These are phyloP conservation scores for Cladosporium sphaerospermum DNA, from an alignment of 2,329 filamentous ascomycete species.

Conservation along the genomic window DNA sequence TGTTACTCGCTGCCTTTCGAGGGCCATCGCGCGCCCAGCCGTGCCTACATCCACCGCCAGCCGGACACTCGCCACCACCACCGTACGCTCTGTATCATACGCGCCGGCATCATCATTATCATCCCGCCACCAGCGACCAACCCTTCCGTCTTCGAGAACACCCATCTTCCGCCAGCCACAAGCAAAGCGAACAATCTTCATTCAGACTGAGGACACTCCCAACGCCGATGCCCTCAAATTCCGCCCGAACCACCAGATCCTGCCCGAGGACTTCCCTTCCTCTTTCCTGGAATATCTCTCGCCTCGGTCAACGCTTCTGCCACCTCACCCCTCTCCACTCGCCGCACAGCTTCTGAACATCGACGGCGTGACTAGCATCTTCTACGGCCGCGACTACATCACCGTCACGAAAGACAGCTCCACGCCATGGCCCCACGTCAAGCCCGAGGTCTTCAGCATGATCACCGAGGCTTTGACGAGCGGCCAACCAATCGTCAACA, in stretches of 20 bases:
- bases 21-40: conserved; percentile 15
- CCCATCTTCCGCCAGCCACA: conserved; percentile 11
- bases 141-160: background rate
- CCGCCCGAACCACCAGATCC: conserved; percentile 78
- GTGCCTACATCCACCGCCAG: conserved; percentile 3
- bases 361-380: conserved; percentile 89
- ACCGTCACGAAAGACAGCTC: conserved; percentile 87
- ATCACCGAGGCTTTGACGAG: conserved; percentile 89
- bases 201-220: conserved; percentile 91
- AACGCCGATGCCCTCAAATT: conserved; percentile 96
- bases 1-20: conserved; percentile 15
- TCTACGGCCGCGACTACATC: conserved; percentile 93
- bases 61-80: conserved; percentile 16
- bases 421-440: conserved; percentile 88
- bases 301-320: conserved; percentile 78
- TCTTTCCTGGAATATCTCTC: conserved; percentile 88
- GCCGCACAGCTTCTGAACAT: conserved; percentile 87
- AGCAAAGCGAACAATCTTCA: conserved; percentile 73
- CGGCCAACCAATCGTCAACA: conserved; percentile 73
- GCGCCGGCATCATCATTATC: conserved; percentile 9
- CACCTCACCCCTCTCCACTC: conserved; percentile 84
- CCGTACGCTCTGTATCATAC: conserved; percentile 15
- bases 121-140: conserved; percentile 6
- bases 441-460: conserved; percentile 88
- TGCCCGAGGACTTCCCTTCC: conserved; percentile 65